A percentile compares a stretch with the other conserved stretches of the same genome.
phyloP scores from a whole-genome alignment of 2,329 filamentous ascomycete genomes.

The Pestalotiopsis sp. region DNA sequence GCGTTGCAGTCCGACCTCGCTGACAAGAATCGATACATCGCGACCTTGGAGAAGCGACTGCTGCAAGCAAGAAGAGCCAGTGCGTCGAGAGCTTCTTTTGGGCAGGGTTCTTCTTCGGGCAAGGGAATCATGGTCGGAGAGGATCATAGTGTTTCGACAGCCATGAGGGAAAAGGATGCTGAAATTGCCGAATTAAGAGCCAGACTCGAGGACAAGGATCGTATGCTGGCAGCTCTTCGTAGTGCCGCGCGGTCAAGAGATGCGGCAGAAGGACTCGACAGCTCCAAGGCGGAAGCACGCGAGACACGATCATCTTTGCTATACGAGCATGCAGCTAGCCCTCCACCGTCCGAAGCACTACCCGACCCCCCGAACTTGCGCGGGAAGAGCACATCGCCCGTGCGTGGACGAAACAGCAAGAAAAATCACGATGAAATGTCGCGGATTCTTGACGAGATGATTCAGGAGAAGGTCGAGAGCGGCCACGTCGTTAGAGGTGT shows the following conservation, averaged over 20 bases:
- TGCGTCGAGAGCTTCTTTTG: slow-evolving; percentile 82
- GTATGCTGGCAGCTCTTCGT: slow-evolving; percentile 85
- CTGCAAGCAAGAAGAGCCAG: slow-evolving; percentile 89
- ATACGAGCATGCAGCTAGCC: slow-evolving; percentile 32
- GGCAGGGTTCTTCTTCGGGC: slow-evolving; percentile 58
- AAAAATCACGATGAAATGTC: slow-evolving; percentile 91
- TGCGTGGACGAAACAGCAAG: slow-evolving; percentile 55
- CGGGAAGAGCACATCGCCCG: slow-evolving; percentile 32
- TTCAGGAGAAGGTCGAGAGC: slow-evolving; percentile 80
- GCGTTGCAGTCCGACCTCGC: slow-evolving; percentile 91
- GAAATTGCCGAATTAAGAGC: slow-evolving; percentile 92
- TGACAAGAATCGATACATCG: slow-evolving; percentile 97
- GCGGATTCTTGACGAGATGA: slow-evolving; percentile 93
- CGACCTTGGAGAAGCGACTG: slow-evolving; percentile 87
- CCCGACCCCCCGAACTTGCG: slow-evolving; percentile 28
- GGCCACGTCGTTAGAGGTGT: slow-evolving; percentile 69
- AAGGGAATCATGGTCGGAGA: slow-evolving; percentile 73
- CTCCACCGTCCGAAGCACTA: slow-evolving; percentile 31
- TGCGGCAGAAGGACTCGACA: slow-evolving; percentile 62
- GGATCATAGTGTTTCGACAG: slow-evolving; percentile 71
- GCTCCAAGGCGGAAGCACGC: slow-evolving; percentile 14
- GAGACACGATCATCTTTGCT: slow-evolving; percentile 30
- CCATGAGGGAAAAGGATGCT: slow-evolving; percentile 84
- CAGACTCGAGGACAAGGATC: slow-evolving; percentile 90
- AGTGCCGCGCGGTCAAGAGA: slow-evolving; percentile 86